Percentiles rank a stretch among this genome's conserved stretches.
These are phyloP conservation scores for Mycena crocata DNA, from an alignment of 768 basidiomycete genomes.

Conservation along the genomic window DNA sequence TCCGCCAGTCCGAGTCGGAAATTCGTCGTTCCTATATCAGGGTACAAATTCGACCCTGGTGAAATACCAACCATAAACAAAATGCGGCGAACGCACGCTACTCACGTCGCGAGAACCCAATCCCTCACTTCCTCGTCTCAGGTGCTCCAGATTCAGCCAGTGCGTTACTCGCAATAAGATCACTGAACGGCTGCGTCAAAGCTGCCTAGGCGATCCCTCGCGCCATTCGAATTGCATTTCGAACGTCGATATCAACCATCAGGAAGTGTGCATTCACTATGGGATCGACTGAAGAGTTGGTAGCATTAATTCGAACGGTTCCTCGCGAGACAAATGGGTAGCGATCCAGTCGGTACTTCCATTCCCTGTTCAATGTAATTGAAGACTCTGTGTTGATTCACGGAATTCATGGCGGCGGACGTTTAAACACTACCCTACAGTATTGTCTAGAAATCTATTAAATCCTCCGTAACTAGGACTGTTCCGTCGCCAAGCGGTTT, in stretches of 20 bases:
- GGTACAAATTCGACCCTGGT: not conserved
- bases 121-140: conserved; percentile 23
- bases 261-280: conserved; percentile 25
- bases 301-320: conserved; percentile 27
- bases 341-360: no score
- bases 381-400: no score
- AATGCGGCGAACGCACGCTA: not conserved
- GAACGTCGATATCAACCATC: conserved; percentile 22
- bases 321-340: conserved; percentile 33
- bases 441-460: conserved; percentile 17
- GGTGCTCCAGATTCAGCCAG: conserved; percentile 19
- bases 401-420: no score
- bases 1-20: conserved; percentile 44
- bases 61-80: conserved; percentile 24
- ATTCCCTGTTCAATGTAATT: no score
- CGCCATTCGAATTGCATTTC: conserved; percentile 23
- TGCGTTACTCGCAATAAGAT: conserved; percentile 13
- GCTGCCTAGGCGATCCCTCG: conserved; percentile 23
- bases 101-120: conserved; percentile 27
- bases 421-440: no score
- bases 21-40: conserved; percentile 28
- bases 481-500: conserved; percentile 10
- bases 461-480: conserved; percentile 17
- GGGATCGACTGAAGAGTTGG: conserved; percentile 22
- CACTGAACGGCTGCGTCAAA: conserved; percentile 29